phyloP scores from a whole-genome alignment of 495 filamentous ascomycete species.

The Aspergillus egyptiacus region DNA sequence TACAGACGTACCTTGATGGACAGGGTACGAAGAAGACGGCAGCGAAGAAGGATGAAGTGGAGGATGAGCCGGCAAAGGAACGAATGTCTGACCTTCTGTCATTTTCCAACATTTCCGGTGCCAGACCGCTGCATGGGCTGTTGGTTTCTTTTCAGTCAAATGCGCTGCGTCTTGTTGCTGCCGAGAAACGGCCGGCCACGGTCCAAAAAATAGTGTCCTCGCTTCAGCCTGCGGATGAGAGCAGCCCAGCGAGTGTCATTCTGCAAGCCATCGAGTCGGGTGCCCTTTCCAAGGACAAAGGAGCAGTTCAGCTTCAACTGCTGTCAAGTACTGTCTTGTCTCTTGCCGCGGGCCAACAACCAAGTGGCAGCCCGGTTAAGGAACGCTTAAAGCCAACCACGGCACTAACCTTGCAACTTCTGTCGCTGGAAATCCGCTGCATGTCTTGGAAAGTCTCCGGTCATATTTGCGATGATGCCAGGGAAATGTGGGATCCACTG shows the following conservation, averaged over 20 bases:
- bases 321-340: conserved; percentile 62
- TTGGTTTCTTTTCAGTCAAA: conserved; percentile 41
- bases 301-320: conserved; percentile 62
- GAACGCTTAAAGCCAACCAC: conserved; percentile 53
- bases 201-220: conserved; percentile 44
- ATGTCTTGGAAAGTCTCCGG: conserved; percentile 65
- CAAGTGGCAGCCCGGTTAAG: conserved; percentile 39
- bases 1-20: conserved; percentile 41
- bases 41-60: conserved; percentile 15
- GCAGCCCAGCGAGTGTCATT: conserved; percentile 64
- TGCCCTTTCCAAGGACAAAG: conserved; percentile 48
- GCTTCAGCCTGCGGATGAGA: conserved; percentile 40
- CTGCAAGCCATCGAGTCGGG: conserved; percentile 41
- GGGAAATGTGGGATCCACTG: conserved; percentile 66
- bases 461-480: conserved; percentile 61
- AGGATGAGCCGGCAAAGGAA: conserved; percentile 35
- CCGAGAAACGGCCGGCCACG: conserved; percentile 38
- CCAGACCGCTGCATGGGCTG: conserved; percentile 30
- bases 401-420: conserved; percentile 56
- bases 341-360: conserved; percentile 38
- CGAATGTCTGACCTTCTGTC: conserved; percentile 58
- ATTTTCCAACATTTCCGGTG: conserved; percentile 43
- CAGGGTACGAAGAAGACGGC: conserved; percentile 20
- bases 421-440: conserved; percentile 60
- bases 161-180: conserved; percentile 44